Base-by-base conservation (phyloP, 2,329 filamentous ascomycete genomes). In the Alternaria triticimaculans region DNA sequence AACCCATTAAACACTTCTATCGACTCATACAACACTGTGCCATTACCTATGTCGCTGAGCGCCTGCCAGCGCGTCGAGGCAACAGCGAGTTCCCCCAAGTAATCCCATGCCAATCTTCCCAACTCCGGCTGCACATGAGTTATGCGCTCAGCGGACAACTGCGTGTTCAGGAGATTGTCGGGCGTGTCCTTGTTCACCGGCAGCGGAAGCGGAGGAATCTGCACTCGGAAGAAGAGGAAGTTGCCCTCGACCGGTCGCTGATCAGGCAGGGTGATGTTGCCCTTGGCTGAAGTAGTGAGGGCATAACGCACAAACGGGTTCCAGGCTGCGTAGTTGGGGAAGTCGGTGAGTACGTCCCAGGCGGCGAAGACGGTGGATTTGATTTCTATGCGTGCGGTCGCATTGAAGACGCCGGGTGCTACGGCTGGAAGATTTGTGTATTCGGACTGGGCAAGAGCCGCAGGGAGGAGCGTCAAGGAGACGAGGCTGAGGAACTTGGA, bases 271-370 rank as follows among this genome's bases (percentile, higher is more conserved):
- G 71, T 72, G 9, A 69, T 25, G 55, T 72, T 72, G 14, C 37
- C 37, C 37, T 60, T 37, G 6, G 70, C 56, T 14, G 68, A 68
- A 10, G 72, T 60, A 23, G 73, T 70, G 54, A 73, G 63, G 5
- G 74, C 68, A 44, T 63, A 63, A 30, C 76, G 75, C 26, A 76
- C 74, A 37, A 77, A 78, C 5, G 75, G 76, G 46, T 78, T 78
- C 76, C 76, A 79, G 37, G 66, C 61, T 43, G 72, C 53, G 44
- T 78, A 78, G 14, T 53, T 41, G 21, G 73, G 59, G 43, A 77
- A 76, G 51, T 77, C 61, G 18, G 68, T 74, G 28, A 77, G 71
- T 7, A 70, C 65, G n/a, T 68, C 55, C 73, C 73, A 79, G 43
- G 70, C 69, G 11, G 72, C 68, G 26, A 55, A 37, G 12, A 65